A percentile compares a stretch with the other conserved stretches of the same genome.
phyloP scores from a whole-genome alignment of 139 green algal genomes.

The Asterochloris sp. region DNA sequence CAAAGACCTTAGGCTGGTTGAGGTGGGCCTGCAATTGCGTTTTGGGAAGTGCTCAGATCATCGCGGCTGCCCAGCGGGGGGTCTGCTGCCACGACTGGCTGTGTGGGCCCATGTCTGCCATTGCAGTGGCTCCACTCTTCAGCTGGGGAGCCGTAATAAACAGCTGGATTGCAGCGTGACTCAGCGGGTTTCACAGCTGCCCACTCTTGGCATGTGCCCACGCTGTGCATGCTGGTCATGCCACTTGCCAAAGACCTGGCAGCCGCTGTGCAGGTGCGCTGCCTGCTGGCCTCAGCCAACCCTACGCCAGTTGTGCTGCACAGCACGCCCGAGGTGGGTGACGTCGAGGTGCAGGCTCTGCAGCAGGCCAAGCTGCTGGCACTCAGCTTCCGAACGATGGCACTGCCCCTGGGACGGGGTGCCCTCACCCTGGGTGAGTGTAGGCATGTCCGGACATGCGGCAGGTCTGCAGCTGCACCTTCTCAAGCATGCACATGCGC shows the following conservation, averaged over 20 bases:
- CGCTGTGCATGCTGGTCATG: neutral
- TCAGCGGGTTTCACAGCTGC: neutral
- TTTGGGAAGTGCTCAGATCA: neutral
- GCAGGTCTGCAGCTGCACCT: neutral
- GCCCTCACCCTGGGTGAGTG: slow-evolving; percentile 67
- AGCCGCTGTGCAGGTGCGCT: slow-evolving; percentile 37
- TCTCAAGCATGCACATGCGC: neutral
- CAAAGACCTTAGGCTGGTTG: slow-evolving; percentile 65
- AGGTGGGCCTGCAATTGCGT: slow-evolving; percentile 34
- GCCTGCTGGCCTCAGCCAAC: slow-evolving; percentile 38
- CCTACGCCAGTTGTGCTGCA: slow-evolving; percentile 35
- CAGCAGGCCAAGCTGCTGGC: slow-evolving; percentile 63
- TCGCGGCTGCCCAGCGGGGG: neutral
- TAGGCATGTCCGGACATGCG: neutral
- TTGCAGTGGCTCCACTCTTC: neutral
- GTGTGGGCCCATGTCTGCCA: neutral
- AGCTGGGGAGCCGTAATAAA: neutral
- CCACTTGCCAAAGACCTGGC: neutral
- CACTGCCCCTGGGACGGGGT: slow-evolving; percentile 72
- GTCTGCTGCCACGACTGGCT: neutral
- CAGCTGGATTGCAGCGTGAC: neutral
- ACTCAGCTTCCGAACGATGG: slow-evolving; percentile 72
- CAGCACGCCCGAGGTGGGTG: slow-evolving; percentile 34
- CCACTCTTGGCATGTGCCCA: slow-evolving; percentile 8
- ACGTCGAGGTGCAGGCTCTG: slow-evolving; percentile 40